phyloP scores from a whole-genome alignment of 495 filamentous ascomycete genomes.

The Lindgomyces ingoldianus region DNA sequence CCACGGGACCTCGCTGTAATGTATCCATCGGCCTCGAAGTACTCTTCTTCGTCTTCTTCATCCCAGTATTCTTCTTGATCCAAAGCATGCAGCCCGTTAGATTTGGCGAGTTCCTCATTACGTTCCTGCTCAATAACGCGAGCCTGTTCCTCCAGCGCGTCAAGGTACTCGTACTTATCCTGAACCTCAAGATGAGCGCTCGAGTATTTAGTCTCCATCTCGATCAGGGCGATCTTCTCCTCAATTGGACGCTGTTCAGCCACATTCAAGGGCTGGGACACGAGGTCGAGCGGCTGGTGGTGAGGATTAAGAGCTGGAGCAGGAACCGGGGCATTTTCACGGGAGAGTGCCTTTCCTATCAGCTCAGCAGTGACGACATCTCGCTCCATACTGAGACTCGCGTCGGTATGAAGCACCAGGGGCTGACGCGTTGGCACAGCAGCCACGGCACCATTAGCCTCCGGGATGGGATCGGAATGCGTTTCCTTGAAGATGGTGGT shows the following conservation, averaged over 20 bases:
- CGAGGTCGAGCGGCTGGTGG: neutral
- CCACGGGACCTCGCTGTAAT: constrained; percentile 74
- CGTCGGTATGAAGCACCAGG: neutral
- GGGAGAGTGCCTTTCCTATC: neutral
- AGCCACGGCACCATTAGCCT: neutral
- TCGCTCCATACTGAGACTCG: neutral
- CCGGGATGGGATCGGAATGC: constrained; percentile 9
- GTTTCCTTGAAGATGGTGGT: constrained; percentile 69
- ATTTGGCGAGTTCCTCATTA: constrained; percentile 35
- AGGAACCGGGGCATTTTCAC: neutral
- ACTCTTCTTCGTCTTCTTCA: constrained; percentile 72
- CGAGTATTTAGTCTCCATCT: neutral
- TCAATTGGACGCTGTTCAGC: neutral
- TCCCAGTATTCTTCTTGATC: constrained; percentile 77
- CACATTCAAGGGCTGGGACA: neutral
- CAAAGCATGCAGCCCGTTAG: constrained; percentile 41
- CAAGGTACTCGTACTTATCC: constrained; percentile 36
- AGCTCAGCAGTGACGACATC: neutral
- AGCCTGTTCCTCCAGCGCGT: constrained; percentile 38
- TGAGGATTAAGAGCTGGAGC: too few relatives aligned
- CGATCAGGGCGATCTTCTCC: constrained; percentile 13
- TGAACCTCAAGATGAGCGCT: constrained; percentile 9
- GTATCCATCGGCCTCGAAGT: constrained; percentile 81
- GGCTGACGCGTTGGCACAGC: constrained; percentile 4
- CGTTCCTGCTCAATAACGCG: constrained; percentile 34